A percentile compares a stretch with the other conserved stretches of the same genome.
Evolutionary conservation across 495 filamentous ascomycete genomes (phyloP).

Genomic region (Podospora comata): DNA sequence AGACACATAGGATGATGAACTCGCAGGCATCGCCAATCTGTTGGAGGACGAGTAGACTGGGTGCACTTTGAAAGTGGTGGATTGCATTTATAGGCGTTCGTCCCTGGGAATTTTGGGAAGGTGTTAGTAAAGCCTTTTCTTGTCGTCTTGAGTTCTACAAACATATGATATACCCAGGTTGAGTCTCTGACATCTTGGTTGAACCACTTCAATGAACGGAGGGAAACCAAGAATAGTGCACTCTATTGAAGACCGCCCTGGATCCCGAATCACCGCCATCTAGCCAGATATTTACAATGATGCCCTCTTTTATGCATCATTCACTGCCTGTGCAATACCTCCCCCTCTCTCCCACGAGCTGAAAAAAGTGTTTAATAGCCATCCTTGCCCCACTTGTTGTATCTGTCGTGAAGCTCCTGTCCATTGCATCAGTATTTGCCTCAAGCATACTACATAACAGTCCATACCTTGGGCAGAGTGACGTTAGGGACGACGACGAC

Average conservation of each 20-base stretch:
- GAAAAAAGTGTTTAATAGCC: constrained; percentile 40
- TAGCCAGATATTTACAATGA: constrained; percentile 20
- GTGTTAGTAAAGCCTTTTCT: constrained; percentile 10
- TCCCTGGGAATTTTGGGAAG: constrained; percentile 4
- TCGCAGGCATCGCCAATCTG: not conserved
- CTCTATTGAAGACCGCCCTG: constrained; percentile 19
- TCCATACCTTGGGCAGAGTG: constrained; percentile 80
- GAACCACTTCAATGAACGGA: not conserved
- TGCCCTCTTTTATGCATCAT: constrained; percentile 2
- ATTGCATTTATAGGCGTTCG: constrained; percentile 31
- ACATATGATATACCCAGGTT: not conserved
- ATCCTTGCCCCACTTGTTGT: constrained; percentile 99
- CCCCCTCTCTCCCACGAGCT: not conserved
- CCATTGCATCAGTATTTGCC: constrained; percentile 20
- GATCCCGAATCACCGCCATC: not conserved
- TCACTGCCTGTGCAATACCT: not conserved
- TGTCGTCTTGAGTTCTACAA: constrained; percentile 12
- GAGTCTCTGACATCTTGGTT: not conserved
- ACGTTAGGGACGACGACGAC: constrained; percentile 90
- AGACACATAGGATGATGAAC: constrained; percentile 41
- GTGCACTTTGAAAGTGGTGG: not conserved
- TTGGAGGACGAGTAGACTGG: not conserved
- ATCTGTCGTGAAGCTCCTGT: constrained; percentile 86
- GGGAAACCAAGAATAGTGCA: constrained; percentile 22
- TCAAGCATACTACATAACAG: not conserved